Evolutionary conservation across 78 protist species (phyloP).

Genomic region (Dictyostelium intermedium): DNA sequence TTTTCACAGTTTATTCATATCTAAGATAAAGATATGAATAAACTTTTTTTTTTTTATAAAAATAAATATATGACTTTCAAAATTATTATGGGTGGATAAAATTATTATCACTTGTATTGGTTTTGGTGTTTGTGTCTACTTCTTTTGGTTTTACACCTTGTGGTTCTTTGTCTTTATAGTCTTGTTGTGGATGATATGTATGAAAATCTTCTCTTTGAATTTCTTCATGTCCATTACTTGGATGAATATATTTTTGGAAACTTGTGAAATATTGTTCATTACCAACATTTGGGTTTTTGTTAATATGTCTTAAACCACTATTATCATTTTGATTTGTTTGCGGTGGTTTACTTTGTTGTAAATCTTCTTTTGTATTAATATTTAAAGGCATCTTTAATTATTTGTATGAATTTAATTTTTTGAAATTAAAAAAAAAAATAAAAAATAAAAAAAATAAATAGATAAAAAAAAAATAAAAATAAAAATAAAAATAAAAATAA

Average conservation of each 20-base stretch:
- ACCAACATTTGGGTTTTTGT: conserved; percentile 52
- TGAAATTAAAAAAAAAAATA: too few relatives aligned
- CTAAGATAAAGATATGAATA: too few relatives aligned
- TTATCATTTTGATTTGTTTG: not conserved
- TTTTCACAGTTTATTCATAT: too few relatives aligned
- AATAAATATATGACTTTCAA: too few relatives aligned
- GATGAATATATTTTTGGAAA: conserved; percentile 45
- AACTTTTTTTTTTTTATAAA: too few relatives aligned
- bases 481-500: too few relatives aligned
- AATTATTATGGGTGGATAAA: not conserved
- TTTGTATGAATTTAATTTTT: not conserved
- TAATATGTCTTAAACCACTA: not conserved
- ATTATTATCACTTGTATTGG: not conserved
- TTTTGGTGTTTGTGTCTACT: not conserved
- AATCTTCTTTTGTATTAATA: not conserved
- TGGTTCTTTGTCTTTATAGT: not conserved
- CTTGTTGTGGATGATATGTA: not conserved
- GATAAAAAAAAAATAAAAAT: too few relatives aligned
- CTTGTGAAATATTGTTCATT: conserved; percentile 50
- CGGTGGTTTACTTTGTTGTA: not conserved
- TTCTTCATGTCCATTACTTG: not conserved
- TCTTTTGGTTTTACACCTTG: not conserved
- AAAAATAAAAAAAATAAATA: too few relatives aligned
- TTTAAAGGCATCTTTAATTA: not conserved
- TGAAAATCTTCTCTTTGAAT: not conserved